phyloP scores from a whole-genome alignment of 139 green algal species.

The Chlamydomonas schloesseri region DNA sequence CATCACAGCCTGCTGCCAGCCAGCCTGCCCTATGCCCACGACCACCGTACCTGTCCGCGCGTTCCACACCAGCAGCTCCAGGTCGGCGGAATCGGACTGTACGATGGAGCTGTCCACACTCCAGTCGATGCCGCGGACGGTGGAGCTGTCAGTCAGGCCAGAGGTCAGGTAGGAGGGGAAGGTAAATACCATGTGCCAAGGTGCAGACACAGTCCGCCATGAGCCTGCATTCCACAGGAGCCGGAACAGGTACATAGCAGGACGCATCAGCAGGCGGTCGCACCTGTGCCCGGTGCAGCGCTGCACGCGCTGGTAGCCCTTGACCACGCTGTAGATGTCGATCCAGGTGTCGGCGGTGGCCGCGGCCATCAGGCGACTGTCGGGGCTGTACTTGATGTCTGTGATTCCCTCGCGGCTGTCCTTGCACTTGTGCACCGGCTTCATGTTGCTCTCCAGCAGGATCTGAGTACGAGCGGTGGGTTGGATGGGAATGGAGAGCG shows the following conservation, averaged over 20 bases:
- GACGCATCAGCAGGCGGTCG: too few relatives aligned
- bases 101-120: conserved; percentile 65
- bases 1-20: too few relatives aligned
- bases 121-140: conserved; percentile 76
- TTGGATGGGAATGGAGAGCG: not conserved
- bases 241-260: too few relatives aligned
- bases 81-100: conserved; percentile 61
- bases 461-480: conserved; percentile 29
- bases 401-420: conserved; percentile 65
- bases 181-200: too few relatives aligned
- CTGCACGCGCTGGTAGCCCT: conserved; percentile 35
- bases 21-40: too few relatives aligned
- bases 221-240: too few relatives aligned
- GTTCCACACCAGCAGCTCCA: conserved; percentile 79
- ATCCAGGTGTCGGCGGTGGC: conserved; percentile 71
- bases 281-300: conserved; percentile 14
- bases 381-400: conserved; percentile 80
- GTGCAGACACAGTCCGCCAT: too few relatives aligned
- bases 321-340: conserved; percentile 68
- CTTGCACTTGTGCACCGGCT: conserved; percentile 55
- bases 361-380: conserved; percentile 66
- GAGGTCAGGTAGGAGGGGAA: not conserved
- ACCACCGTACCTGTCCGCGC: conserved; percentile 52
- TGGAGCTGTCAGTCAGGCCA: conserved; percentile 47
- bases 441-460: conserved; percentile 60